Evolutionary conservation across 495 filamentous ascomycete genomes (phyloP), one percentile per base, ranked within the genome.

Genomic region (Annulohypoxylon moriforme): DNA sequence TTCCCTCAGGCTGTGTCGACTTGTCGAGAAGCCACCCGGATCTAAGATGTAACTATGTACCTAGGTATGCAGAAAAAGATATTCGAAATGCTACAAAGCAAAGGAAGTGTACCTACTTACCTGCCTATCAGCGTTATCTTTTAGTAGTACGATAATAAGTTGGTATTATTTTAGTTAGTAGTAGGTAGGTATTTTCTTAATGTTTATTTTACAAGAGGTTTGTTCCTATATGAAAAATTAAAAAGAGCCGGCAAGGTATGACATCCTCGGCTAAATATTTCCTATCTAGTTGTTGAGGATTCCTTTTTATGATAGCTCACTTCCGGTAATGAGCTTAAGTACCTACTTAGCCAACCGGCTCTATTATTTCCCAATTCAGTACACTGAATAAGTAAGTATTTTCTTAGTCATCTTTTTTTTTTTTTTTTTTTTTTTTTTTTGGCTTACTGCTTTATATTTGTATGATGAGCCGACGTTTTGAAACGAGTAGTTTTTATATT

Each of bases 401-500:
- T 38, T 25, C 61, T 33, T 47, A 34, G 9, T 59, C 47, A 52
- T 27, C 24, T 0, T 1, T 52, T 16, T n/a, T 8, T n/a, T 52
- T 10, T 16, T 52, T n/a, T n/a, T n/a, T n/a, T n/a, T n/a, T n/a
- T n/a, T n/a, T n/a, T n/a, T 50, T 27, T 13, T 2, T 14, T 42
- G 10, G 42, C 16, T 9, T 11, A 22, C 10, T 40, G 3, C 9
- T 49, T 25, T 10, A 29, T 52, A 27, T 18, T 33, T 25, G 31
- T 49, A 20, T 40, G 16, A 29, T 67, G 55, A 20, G 24, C 29
- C 14, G 6, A 13, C 2, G 4, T n/a, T 47, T 46, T 64, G 44
- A 65, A 65, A 60, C 46, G 29, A 2, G 7, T 53, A 1, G 60
- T 42, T 55, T 53, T 36, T 68, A 44, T 25, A 38, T 55, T 56